phyloP scores from a whole-genome alignment of 129 eudicot genomes.

The Lactuca saligna region DNA sequence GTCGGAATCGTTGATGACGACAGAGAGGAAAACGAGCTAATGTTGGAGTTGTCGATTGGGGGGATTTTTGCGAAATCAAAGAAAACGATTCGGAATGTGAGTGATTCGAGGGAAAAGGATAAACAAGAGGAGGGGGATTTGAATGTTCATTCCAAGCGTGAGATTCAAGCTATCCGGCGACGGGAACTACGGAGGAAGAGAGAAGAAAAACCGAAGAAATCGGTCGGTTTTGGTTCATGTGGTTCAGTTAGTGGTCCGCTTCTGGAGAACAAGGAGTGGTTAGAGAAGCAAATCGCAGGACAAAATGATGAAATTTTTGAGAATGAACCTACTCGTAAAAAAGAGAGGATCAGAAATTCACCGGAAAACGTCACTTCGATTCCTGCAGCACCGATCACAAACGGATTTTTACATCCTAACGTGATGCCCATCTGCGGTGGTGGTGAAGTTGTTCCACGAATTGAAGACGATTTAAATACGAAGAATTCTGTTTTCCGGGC shows the following conservation, averaged over 20 bases:
- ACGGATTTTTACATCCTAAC: constrained; percentile 19
- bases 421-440: constrained; percentile 25
- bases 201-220: constrained; percentile 39
- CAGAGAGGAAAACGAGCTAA: constrained; percentile 46
- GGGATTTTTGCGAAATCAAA: constrained; percentile 41
- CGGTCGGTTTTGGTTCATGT: constrained; percentile 21
- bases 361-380: constrained; percentile 6
- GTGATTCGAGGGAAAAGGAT: not conserved
- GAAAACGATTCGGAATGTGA: not conserved
- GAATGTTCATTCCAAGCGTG: constrained; percentile 34
- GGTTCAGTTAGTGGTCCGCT: constrained; percentile 21
- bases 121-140: not conserved
- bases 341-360: constrained; percentile 22
- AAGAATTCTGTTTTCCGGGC: constrained; percentile 22
- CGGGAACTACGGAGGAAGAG: constrained; percentile 41
- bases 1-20: constrained; percentile 12
- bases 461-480: not conserved
- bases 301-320: constrained; percentile 19
- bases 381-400: constrained; percentile 14
- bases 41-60: constrained; percentile 63
- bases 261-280: constrained; percentile 19
- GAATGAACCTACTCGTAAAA: constrained; percentile 30
- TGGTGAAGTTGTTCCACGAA: not conserved
- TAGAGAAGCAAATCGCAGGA: not conserved
- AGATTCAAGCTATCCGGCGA: constrained; percentile 44